phyloP scores from a whole-genome alignment of 2,329 filamentous ascomycete genomes.

The Cytospora chrysosperma region DNA sequence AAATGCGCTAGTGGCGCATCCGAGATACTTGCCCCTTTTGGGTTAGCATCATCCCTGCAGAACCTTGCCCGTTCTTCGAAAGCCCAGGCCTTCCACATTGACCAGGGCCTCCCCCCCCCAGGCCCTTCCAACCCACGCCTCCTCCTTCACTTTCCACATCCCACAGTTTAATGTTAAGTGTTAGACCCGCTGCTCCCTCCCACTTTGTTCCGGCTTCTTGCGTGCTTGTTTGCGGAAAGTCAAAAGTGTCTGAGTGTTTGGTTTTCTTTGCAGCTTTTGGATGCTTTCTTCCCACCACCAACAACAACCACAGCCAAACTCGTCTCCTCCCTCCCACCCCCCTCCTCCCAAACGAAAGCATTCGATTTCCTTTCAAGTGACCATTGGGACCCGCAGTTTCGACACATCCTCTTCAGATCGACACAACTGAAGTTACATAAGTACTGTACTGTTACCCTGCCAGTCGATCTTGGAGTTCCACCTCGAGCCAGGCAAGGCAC shows the following conservation, averaged over 20 bases:
- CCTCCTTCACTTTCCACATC: slow-evolving; percentile 18
- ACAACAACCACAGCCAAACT: slow-evolving; percentile 3
- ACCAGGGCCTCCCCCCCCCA: background rate
- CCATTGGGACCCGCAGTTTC: slow-evolving; percentile 18
- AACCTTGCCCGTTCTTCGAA: background rate
- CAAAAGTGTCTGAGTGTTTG: slow-evolving; percentile 4
- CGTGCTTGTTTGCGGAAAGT: slow-evolving; percentile 16
- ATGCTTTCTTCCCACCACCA: slow-evolving; percentile 3
- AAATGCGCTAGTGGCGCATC: background rate
- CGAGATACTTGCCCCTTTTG: background rate
- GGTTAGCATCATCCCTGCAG: background rate
- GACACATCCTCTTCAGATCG: slow-evolving; percentile 20
- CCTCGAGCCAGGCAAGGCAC: slow-evolving; percentile 19
- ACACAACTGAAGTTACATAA: background rate
- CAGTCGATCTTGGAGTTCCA: slow-evolving; percentile 12
- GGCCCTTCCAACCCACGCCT: slow-evolving; percentile 13
- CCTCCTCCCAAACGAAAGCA: too few species aligned
- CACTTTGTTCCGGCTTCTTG: slow-evolving; percentile 12
- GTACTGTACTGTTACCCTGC: slow-evolving; percentile 1
- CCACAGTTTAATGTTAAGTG: slow-evolving; percentile 17
- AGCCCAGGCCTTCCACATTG: slow-evolving; percentile 15
- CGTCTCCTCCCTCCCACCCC: too few species aligned
- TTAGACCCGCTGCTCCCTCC: slow-evolving; percentile 16
- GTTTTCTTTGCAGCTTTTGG: too few species aligned
- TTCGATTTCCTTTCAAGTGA: slow-evolving; percentile 4